Percentiles rank a stretch among this genome's conserved stretches.
phyloP scores from a whole-genome alignment of 139 green algal genomes.

The Trebouxia sp. region DNA sequence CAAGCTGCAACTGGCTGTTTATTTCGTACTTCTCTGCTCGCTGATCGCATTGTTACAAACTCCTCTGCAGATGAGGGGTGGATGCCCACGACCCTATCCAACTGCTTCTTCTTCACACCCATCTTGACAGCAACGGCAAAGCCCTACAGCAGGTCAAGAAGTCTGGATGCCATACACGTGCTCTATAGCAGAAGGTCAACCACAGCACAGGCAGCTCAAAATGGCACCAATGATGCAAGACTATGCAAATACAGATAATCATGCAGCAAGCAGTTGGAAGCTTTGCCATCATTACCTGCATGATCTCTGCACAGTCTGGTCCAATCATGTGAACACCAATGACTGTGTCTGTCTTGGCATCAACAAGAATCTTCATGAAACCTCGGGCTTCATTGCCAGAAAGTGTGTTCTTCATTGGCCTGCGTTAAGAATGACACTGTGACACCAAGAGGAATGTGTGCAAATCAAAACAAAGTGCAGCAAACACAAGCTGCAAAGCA shows the following conservation, averaged over 20 bases:
- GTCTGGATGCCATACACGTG: too few species aligned
- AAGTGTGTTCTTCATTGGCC: conserved; percentile 94
- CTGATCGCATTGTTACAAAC: conserved; percentile 92
- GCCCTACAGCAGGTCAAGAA: too few species aligned
- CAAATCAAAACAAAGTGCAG: too few species aligned
- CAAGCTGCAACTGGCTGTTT: conserved; percentile 24
- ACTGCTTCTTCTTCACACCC: conserved; percentile 88
- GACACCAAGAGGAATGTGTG: background rate
- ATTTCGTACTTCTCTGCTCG: conserved; percentile 41
- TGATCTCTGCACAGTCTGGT: conserved; percentile 91
- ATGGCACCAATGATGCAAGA: too few species aligned
- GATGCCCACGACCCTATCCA: conserved; percentile 94
- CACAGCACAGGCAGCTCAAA: too few species aligned
- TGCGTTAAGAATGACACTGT: background rate
- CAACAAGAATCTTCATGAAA: conserved; percentile 94
- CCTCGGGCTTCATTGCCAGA: conserved; percentile 73
- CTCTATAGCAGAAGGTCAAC: background rate
- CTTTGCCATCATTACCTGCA: conserved; percentile 41
- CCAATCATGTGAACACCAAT: conserved; percentile 96
- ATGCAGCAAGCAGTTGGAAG: background rate
- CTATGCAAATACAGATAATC: background rate
- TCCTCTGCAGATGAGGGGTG: conserved; percentile 95
- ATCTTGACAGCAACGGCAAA: conserved; percentile 94
- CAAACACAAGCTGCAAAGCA: too few species aligned
- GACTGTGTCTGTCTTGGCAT: conserved; percentile 71